Percentiles rank a stretch among this genome's conserved stretches.
phyloP scores from a whole-genome alignment of 345 rosid species.

The Hibiscus trionum region DNA sequence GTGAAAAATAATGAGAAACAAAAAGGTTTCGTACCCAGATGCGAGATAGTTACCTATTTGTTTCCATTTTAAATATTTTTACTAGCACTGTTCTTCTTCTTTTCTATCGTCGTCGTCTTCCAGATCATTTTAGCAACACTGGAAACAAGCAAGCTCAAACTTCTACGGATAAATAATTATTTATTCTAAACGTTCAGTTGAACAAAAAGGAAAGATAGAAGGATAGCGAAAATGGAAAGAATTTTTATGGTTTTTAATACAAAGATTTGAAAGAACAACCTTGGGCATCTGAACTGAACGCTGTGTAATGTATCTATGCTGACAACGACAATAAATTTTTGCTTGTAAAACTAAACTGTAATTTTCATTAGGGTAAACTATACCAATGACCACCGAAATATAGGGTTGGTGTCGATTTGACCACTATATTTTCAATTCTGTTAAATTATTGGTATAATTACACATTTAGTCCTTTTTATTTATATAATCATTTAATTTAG shows the following conservation, averaged over 20 bases:
- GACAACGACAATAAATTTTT: not conserved
- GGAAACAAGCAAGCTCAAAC: conserved; percentile 4
- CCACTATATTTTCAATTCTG: no score
- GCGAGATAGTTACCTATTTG: not conserved
- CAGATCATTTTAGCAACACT: not conserved
- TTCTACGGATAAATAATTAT: not conserved
- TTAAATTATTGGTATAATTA: no score
- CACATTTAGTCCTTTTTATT: no score
- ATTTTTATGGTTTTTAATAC: not conserved
- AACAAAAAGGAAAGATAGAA: no score
- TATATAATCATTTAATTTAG: no score
- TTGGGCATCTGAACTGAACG: not conserved
- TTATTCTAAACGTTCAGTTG: no score
- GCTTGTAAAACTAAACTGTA: not conserved
- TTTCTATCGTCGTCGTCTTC: not conserved
- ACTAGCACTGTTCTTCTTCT: not conserved
- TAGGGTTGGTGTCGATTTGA: no score
- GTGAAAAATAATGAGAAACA: not conserved
- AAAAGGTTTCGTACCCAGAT: not conserved
- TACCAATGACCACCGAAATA: no score
- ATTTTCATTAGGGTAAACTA: no score
- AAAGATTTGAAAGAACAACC: not conserved
- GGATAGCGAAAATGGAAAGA: no score
- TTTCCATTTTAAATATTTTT: not conserved
- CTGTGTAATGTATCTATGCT: not conserved